phyloP scores from a whole-genome alignment of 2,329 filamentous ascomycete species.

The Plectosphaerella sp. region DNA sequence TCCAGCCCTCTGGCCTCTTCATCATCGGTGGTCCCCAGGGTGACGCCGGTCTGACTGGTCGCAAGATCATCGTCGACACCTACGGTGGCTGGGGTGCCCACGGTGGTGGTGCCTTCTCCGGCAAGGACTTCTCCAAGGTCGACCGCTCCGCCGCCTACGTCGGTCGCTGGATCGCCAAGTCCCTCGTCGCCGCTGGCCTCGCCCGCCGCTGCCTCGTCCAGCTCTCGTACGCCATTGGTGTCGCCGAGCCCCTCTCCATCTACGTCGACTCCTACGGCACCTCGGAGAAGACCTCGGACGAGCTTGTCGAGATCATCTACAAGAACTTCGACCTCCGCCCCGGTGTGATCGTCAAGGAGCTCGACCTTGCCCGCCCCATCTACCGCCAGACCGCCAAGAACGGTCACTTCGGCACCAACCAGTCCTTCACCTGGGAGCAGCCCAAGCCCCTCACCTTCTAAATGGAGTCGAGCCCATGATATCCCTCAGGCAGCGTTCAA shows the following conservation, averaged over 20 bases:
- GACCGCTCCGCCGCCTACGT: conserved; percentile 98
- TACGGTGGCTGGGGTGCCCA: conserved; percentile 99
- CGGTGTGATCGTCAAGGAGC: conserved; percentile 97
- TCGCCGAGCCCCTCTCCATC: conserved; percentile 94
- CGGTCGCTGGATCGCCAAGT: conserved; percentile 98
- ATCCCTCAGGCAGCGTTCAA: conserved; percentile 13
- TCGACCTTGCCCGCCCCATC: conserved; percentile 92
- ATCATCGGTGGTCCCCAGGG: conserved; percentile 99
- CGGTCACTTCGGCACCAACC: conserved; percentile 97
- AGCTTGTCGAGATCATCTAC: conserved; percentile 92
- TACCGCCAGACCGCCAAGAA: conserved; percentile 99
- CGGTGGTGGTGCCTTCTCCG: conserved; percentile 99
- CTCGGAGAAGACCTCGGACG: conserved; percentile 79
- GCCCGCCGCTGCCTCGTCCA: conserved; percentile 92
- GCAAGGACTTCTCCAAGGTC: conserved; percentile 99
- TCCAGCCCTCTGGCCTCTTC: conserved; percentile 97
- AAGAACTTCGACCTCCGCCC: conserved; percentile 97
- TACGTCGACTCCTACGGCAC: conserved; percentile 98
- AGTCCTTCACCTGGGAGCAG: conserved; percentile 97
- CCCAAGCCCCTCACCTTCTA: conserved; percentile 93
- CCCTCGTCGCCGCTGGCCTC: conserved; percentile 81
- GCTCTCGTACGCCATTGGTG: conserved; percentile 98
- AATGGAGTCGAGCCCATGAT: conserved; percentile 21
- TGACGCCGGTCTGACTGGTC: conserved; percentile 96
- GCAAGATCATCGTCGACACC: conserved; percentile 99